Base-by-base conservation (phyloP, 2,329 filamentous ascomycete genomes). In the Xylariaceae sp. region DNA sequence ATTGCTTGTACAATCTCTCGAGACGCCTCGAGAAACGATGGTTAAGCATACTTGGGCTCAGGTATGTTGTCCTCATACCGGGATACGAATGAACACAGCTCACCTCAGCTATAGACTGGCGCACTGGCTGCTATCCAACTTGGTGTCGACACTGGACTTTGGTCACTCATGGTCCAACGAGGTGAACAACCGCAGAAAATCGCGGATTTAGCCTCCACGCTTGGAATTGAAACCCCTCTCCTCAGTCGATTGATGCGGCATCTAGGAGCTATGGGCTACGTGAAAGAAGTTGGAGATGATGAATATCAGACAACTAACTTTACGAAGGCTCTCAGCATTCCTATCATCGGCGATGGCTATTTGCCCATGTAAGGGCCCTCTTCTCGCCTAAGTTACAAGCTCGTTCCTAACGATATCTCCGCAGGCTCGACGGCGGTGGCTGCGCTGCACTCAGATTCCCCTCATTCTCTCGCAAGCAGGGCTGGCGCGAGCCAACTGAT, bases 1-100 rank as follows among this genome's bases (percentile, higher is more conserved):
- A n/a, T 49, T 54, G 1, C 45, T 66, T 2, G 57, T 64, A 23
- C 58, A 61, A 22, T 63, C 68, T 0, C 58, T 72, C 0, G 71
- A 76, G 52, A 74, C 69, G 0, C 73, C 73, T 0, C 63, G 71
- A 6, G 73, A 76, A 57, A 70, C 71, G 0, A 73, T 75, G 63
- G 64, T 74, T 42, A 63, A 68, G 44, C 70, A 74, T 36, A 63
- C 57, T 49, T 75, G 72, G 69, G 69, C 68, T 0, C 64, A 75
- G 63, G 65, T 64, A 53, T 16, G 7, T 8, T 32, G 7, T 8
- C 16, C 4, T 32, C 5, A 8, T 14, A 4, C 45, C 55, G 27
- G 12, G 7, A 32, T 16, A 14, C 27, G 12, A 14, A 8, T 14
- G 27, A 14, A 32, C 16, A 16, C 16, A 5, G 7, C 27, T 32